Conservation (phyloP, 495 filamentous ascomycete genomes). For the Daldinia caldariorum region DNA sequence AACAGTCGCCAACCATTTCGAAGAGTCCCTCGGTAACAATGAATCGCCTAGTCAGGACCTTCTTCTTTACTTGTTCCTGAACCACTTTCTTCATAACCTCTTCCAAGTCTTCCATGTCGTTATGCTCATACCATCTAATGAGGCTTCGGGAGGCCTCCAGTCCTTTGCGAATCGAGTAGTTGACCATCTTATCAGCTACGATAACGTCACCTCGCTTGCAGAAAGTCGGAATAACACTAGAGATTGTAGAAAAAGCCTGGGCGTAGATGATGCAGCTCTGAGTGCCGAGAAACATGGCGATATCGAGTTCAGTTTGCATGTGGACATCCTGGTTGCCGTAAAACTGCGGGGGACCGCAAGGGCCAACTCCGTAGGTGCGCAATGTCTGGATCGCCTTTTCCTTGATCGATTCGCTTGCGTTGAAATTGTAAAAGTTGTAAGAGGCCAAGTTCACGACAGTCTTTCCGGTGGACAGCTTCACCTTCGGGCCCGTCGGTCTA, state of each 20-base stretch:
- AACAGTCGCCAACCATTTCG: constrained; percentile 87
- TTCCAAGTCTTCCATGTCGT: constrained; percentile 94
- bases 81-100: constrained; percentile 83
- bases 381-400: constrained; percentile 94
- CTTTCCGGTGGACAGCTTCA: constrained; percentile 86
- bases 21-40: constrained; percentile 97
- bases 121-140: constrained; percentile 94
- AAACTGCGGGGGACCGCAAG: constrained; percentile 98
- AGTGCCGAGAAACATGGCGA: constrained; percentile 86
- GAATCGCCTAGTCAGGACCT: constrained; percentile 90
- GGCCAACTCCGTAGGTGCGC: constrained; percentile 93
- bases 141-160: constrained; percentile 91
- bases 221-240: constrained; percentile 93
- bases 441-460: constrained; percentile 92
- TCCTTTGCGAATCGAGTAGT: constrained; percentile 92
- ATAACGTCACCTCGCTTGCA: constrained; percentile 98
- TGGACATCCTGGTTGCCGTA: constrained; percentile 99
- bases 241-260: constrained; percentile 94
- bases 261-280: constrained; percentile 92
- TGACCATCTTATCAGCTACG: constrained; percentile 94
- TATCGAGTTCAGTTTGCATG: constrained; percentile 94
- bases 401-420: constrained; percentile 88
- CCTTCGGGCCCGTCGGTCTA: constrained; percentile 89
- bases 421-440: constrained; percentile 97
- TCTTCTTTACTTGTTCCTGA: constrained; percentile 81